Conservation (phyloP, 768 basidiomycete genomes). For the Xerocomellus dryophilus region DNA sequence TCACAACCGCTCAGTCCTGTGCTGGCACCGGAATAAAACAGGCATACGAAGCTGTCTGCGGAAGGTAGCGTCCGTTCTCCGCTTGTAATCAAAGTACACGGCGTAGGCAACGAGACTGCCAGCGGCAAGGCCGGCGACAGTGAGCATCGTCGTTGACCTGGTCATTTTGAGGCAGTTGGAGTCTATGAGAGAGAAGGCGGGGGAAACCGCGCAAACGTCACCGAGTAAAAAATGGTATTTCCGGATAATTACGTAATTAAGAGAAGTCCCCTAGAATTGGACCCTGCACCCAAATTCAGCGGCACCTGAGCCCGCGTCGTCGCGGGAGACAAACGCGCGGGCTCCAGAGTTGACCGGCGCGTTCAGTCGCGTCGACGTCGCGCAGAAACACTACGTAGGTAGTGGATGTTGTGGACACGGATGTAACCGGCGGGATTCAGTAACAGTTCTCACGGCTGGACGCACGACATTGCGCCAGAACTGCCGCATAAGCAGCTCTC, state of each 20-base stretch:
- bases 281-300: not conserved
- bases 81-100: slow-evolving; percentile 91
- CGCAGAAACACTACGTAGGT: no score
- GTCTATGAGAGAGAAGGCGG: slow-evolving; percentile 11
- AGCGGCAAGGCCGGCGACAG: slow-evolving; percentile 46
- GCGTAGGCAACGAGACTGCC: slow-evolving; percentile 73
- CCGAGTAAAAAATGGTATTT: slow-evolving; percentile 6
- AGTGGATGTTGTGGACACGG: slow-evolving; percentile 2
- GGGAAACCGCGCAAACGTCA: slow-evolving; percentile 5
- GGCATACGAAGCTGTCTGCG: slow-evolving; percentile 81
- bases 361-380: no score
- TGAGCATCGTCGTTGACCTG: slow-evolving; percentile 39
- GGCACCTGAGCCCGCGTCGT: not conserved
- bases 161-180: slow-evolving; percentile 16
- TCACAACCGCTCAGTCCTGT: not conserved
- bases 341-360: no score
- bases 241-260: slow-evolving; percentile 24
- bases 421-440: slow-evolving; percentile 13
- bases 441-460: slow-evolving; percentile 24
- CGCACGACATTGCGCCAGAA: slow-evolving; percentile 18
- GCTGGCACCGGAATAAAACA: not conserved
- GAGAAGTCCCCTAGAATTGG: not conserved
- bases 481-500: slow-evolving; percentile 20
- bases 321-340: not conserved
- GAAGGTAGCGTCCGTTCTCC: slow-evolving; percentile 84